Conservation (phyloP, 2,329 filamentous ascomycete genomes). For the Penicillium freii region DNA sequence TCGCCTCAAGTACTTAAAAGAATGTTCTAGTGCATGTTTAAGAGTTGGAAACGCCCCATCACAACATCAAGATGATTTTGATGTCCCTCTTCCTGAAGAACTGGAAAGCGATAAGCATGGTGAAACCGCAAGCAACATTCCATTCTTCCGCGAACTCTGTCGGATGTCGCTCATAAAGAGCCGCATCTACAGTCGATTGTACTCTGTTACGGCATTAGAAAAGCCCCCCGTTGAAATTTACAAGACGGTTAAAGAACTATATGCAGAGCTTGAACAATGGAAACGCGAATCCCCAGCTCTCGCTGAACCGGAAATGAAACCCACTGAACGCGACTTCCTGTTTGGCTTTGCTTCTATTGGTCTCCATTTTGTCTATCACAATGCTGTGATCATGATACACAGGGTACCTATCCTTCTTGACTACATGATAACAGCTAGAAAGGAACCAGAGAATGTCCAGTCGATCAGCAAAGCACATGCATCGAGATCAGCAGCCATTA, state of each 20-base stretch:
- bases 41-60: constrained; percentile 65
- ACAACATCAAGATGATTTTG: constrained; percentile 77
- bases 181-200: constrained; percentile 83
- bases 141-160: constrained; percentile 89
- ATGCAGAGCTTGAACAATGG: constrained; percentile 83
- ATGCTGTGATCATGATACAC: constrained; percentile 92
- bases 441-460: constrained; percentile 37
- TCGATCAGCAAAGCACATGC: constrained; percentile 77
- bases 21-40: constrained; percentile 56
- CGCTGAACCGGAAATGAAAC: constrained; percentile 84
- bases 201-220: constrained; percentile 82
- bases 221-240: constrained; percentile 77
- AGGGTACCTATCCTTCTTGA: constrained; percentile 93
- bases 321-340: constrained; percentile 80
- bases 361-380: constrained; percentile 92
- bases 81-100: constrained; percentile 84
- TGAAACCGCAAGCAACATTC: constrained; percentile 78
- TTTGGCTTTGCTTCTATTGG: constrained; percentile 87
- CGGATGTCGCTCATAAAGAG: constrained; percentile 85
- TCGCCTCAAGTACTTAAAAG: background rate
- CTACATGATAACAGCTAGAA: constrained; percentile 76
- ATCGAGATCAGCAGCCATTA: constrained; percentile 81
- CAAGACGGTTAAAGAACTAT: constrained; percentile 85
- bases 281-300: constrained; percentile 85
- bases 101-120: constrained; percentile 87